phyloP scores from a whole-genome alignment of 257 asterid genomes.

The Cinchona pubescens region DNA sequence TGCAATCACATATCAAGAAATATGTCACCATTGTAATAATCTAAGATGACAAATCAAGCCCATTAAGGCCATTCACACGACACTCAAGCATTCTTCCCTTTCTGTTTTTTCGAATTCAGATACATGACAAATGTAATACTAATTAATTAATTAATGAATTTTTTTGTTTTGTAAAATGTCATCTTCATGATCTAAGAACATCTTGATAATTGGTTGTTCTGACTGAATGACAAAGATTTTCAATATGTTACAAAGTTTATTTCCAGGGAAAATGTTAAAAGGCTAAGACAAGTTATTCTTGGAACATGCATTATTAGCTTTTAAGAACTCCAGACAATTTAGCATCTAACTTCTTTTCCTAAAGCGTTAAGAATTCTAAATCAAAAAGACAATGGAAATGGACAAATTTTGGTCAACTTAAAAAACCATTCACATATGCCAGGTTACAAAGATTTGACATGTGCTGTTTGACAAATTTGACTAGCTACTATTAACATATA shows the following conservation, averaged over 20 bases:
- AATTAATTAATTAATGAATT: too few relatives aligned
- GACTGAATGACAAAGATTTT: background rate
- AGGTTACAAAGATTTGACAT: conserved; percentile 20
- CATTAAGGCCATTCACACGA: background rate
- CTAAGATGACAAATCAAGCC: background rate
- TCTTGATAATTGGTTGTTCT: background rate
- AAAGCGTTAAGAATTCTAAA: background rate
- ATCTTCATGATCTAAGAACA: background rate
- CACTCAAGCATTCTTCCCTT: background rate
- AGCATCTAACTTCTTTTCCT: too few relatives aligned
- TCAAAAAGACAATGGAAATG: conserved; percentile 19
- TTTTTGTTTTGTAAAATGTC: too few relatives aligned
- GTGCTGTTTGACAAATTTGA: conserved; percentile 15
- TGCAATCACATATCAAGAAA: conserved; percentile 17
- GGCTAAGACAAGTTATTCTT: background rate
- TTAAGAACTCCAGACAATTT: background rate
- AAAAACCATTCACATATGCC: conserved; percentile 12
- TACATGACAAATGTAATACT: too few relatives aligned
- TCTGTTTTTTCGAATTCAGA: background rate
- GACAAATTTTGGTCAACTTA: conserved; percentile 24
- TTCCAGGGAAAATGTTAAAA: background rate
- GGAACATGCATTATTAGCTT: background rate
- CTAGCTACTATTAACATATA: conserved; percentile 3
- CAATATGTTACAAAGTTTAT: background rate
- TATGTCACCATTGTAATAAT: background rate